Percentiles rank a stretch among this genome's conserved stretches.
Evolutionary conservation across 78 protist species (phyloP).

Genomic region (Polysphondylium violaceum): DNA sequence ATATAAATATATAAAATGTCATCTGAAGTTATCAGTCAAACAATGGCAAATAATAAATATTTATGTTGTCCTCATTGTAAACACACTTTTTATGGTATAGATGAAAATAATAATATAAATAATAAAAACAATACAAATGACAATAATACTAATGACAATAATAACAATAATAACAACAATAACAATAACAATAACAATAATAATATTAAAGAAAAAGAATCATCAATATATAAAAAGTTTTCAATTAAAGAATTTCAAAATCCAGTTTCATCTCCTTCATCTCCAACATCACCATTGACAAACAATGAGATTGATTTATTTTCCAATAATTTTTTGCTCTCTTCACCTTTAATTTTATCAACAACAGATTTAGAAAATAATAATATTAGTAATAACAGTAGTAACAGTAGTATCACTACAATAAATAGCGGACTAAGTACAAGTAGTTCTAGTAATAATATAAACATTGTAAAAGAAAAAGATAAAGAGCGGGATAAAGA

Average conservation of each 20-base stretch:
- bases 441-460: not conserved
- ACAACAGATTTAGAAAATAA: not conserved
- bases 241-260: no score
- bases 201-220: not conserved
- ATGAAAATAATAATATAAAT: not conserved
- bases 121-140: not conserved
- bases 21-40: no score
- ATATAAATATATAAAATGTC: no score
- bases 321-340: not conserved
- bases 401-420: not conserved
- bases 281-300: not conserved
- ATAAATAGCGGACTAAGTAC: not conserved
- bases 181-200: not conserved
- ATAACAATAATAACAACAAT: not conserved
- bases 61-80: slow-evolving; percentile 45
- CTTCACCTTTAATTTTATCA: no score
- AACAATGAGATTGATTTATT: not conserved
- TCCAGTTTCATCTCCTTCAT: not conserved
- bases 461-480: not conserved
- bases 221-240: not conserved
- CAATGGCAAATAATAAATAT: no score
- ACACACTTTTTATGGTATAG: not conserved
- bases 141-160: not conserved
- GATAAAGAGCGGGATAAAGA: not conserved
- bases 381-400: not conserved